These are phyloP conservation scores for Phytopythium cucurbitacearum DNA, from an alignment of 352 stramenopile species.

Conservation along the genomic window DNA sequence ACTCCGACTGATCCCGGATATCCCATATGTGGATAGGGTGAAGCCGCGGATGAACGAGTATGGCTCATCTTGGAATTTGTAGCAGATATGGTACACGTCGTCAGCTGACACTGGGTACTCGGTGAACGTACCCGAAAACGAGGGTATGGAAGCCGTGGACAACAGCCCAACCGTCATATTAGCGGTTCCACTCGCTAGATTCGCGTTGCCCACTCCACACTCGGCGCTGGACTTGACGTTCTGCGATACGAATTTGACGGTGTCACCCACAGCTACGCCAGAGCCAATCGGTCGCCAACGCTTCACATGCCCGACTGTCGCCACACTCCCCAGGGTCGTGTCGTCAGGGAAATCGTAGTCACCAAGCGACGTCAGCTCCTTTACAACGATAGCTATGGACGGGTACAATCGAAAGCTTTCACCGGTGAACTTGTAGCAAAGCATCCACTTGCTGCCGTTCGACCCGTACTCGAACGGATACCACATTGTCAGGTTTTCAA, in stretches of 20 bases:
- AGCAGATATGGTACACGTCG: constrained; percentile 65
- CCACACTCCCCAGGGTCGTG: constrained; percentile 22
- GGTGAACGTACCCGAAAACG: constrained; percentile 37
- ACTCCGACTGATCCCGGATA: constrained; percentile 34
- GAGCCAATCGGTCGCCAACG: constrained; percentile 44
- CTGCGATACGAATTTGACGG: constrained; percentile 46
- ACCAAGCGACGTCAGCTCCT: constrained; percentile 39
- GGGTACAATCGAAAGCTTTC: constrained; percentile 48
- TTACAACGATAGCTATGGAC: constrained; percentile 36
- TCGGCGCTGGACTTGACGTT: constrained; percentile 40
- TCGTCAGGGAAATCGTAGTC: constrained; percentile 32
- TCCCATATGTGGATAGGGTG: constrained; percentile 39
- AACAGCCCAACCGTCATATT: constrained; percentile 28
- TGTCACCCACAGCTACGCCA: constrained; percentile 37
- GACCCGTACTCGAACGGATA: constrained; percentile 56
- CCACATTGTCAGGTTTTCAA: constrained; percentile 35
- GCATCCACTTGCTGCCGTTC: constrained; percentile 29
- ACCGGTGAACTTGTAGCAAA: constrained; percentile 68
- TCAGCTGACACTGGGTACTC: constrained; percentile 26
- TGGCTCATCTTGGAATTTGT: constrained; percentile 65
- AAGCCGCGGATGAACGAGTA: constrained; percentile 43
- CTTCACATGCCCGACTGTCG: constrained; percentile 43
- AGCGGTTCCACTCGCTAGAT: constrained; percentile 24
- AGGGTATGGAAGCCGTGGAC: constrained; percentile 4
- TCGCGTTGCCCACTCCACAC: constrained; percentile 36